Evolutionary conservation across 805 yeast genomes (phyloP).

Genomic region (Schizosaccharomyces cryophilus): DNA sequence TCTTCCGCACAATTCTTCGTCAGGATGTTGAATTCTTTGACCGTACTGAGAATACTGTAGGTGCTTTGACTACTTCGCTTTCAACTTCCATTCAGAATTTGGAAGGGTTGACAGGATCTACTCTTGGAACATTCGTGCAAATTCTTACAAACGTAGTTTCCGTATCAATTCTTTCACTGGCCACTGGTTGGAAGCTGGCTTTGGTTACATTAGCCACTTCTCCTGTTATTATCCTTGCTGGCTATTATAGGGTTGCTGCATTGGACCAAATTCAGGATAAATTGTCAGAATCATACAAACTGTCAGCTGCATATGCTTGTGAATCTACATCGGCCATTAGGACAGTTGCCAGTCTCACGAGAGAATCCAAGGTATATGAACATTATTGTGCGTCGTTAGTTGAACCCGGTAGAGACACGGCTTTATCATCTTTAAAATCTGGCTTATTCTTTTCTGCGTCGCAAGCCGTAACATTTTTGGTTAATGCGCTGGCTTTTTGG

Average conservation of each 20-base stretch:
- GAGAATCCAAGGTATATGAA: constrained; percentile 17
- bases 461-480: constrained; percentile 18
- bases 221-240: constrained; percentile 17
- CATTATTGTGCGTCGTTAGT: constrained; percentile 10
- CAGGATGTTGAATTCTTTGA: constrained; percentile 13
- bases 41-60: constrained; percentile 11
- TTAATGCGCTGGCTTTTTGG: constrained; percentile 21
- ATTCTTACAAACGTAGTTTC: constrained; percentile 16
- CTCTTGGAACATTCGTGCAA: constrained; percentile 11
- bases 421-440: constrained; percentile 7
- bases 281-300: constrained; percentile 17
- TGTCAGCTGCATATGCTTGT: constrained; percentile 20
- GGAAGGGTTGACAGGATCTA: constrained; percentile 12
- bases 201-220: constrained; percentile 18
- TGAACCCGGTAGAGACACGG: constrained; percentile 4
- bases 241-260: constrained; percentile 17
- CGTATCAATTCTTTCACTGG: constrained; percentile 18
- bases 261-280: constrained; percentile 15
- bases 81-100: constrained; percentile 13
- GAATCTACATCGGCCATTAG: constrained; percentile 19
- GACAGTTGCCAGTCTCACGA: constrained; percentile 20
- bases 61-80: constrained; percentile 10
- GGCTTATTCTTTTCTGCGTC: constrained; percentile 15
- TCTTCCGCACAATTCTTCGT: constrained; percentile 10
- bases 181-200: constrained; percentile 19